These are phyloP conservation scores for Lecanoromycetidae sp. DNA, from an alignment of 2,329 filamentous ascomycete genomes.

Conservation along the genomic window DNA sequence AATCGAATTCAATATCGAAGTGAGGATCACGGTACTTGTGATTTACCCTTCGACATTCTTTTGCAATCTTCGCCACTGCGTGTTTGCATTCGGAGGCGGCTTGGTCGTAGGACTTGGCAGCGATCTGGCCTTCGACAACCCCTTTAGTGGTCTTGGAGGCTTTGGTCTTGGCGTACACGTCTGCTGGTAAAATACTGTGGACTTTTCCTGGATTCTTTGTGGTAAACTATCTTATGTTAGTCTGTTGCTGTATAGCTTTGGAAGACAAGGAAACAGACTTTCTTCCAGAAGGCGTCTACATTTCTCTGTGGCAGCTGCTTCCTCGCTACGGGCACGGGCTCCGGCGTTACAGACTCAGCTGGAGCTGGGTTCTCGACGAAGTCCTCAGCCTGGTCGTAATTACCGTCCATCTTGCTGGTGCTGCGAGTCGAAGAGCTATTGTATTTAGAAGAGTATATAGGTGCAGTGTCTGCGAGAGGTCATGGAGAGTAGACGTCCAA, in stretches of 20 bases:
- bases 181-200: conserved; percentile 57
- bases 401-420: background rate
- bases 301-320: conserved; percentile 53
- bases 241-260: background rate
- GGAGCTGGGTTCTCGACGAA: background rate
- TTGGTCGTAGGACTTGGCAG: conserved; percentile 58
- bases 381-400: background rate
- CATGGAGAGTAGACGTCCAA: no score
- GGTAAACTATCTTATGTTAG: conserved; percentile 39
- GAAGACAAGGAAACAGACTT: background rate
- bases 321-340: conserved; percentile 28
- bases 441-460: no score
- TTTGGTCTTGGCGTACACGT: conserved; percentile 50
- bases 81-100: conserved; percentile 56
- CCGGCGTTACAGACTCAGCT: background rate
- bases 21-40: conserved; percentile 78
- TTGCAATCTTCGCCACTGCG: conserved; percentile 46
- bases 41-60: conserved; percentile 61
- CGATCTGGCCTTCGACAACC: conserved; percentile 43
- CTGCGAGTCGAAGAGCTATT: background rate
- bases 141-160: conserved; percentile 45
- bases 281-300: conserved; percentile 62
- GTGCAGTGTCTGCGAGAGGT: no score
- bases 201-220: conserved; percentile 59
- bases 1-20: conserved; percentile 70